Evolutionary conservation across 2,329 filamentous ascomycete genomes (phyloP).

Genomic region (Septoria petroselini): DNA sequence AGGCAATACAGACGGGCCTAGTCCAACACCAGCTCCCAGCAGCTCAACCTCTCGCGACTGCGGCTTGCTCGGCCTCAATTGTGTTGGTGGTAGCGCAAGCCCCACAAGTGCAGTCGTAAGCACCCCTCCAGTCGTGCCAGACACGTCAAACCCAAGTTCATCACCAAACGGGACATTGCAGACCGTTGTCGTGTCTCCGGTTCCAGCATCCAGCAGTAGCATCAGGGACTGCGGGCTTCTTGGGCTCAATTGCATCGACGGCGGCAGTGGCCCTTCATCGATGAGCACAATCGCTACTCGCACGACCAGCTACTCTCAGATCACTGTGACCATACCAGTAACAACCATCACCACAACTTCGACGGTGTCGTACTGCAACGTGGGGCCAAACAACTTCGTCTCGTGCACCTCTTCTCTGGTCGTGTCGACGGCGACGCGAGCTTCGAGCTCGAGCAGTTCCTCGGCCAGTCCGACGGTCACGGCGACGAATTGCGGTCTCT

Average conservation of each 20-base stretch:
- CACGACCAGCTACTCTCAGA: slow-evolving; percentile 11
- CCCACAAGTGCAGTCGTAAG: not conserved
- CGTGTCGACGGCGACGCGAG: not conserved
- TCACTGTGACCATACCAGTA: slow-evolving; percentile 22
- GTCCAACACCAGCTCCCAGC: not conserved
- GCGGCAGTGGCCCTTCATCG: not conserved
- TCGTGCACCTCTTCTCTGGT: slow-evolving; percentile 3
- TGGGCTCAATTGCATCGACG: not conserved
- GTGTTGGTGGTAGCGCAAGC: not conserved
- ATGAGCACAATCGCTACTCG: slow-evolving; percentile 12
- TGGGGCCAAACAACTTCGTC: slow-evolving; percentile 8
- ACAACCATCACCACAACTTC: slow-evolving; percentile 27
- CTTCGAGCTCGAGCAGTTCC: not conserved
- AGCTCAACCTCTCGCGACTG: not conserved
- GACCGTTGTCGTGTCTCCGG: slow-evolving; percentile 7
- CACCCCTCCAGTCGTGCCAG: no score
- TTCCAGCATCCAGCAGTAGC: slow-evolving; percentile 1
- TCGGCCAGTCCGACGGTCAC: not conserved
- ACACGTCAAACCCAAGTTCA: not conserved
- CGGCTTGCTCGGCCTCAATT: not conserved
- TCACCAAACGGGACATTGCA: not conserved
- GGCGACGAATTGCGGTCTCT: slow-evolving; percentile 2
- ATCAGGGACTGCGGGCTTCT: not conserved
- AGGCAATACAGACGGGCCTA: not conserved
- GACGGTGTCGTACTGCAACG: slow-evolving; percentile 29